Evolutionary conservation across 768 basidiomycete genomes (phyloP).

Genomic region (Leccinum pellstonianum): DNA sequence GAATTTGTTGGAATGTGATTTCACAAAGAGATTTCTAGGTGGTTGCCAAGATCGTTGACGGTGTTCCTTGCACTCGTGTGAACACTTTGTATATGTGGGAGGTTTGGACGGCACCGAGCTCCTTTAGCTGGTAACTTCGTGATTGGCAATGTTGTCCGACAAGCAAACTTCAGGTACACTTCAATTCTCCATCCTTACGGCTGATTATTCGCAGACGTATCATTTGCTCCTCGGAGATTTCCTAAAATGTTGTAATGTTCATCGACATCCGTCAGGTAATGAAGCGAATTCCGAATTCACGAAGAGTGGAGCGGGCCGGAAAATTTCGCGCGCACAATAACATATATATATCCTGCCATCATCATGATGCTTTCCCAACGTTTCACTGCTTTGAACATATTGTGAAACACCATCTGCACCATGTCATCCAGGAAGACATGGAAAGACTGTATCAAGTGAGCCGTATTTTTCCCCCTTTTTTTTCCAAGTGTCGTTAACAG

Average conservation of each 20-base stretch:
- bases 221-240: neutral
- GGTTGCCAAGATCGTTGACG: too few relatives aligned
- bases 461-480: neutral
- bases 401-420: neutral
- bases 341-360: neutral
- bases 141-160: neutral
- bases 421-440: conserved; percentile 34
- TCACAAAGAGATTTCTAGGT: neutral
- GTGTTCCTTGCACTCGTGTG: neutral
- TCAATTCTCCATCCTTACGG: neutral
- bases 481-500: neutral
- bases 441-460: conserved; percentile 37
- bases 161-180: neutral
- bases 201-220: neutral
- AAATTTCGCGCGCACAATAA: neutral
- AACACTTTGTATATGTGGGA: neutral
- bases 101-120: neutral
- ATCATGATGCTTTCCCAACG: neutral
- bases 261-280: neutral
- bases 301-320: neutral
- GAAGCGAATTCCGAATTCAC: conserved; percentile 8
- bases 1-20: neutral
- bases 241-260: neutral
- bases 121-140: too few relatives aligned
- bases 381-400: neutral